Evolutionary conservation across 768 basidiomycete genomes (phyloP), one percentile per base, ranked within the genome.

Genomic region (Terana coerulea): DNA sequence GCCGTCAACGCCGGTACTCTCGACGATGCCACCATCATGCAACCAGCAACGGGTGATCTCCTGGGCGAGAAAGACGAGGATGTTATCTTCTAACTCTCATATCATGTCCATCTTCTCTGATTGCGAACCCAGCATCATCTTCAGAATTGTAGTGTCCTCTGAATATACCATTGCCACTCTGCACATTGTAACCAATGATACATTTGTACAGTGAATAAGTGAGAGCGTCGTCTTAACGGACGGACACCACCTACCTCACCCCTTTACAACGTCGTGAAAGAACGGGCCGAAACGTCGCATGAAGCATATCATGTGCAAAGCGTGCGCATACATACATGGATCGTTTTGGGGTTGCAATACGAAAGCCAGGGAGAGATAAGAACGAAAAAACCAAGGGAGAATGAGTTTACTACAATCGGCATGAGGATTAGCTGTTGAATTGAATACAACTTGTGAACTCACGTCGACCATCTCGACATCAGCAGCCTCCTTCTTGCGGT

Each of bases 11-110:
- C 40, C 1, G n/a, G 14, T 30, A 47, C 36, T 22, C 39, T 30
- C n/a, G 67, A 63, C 21, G 59, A 62, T 17, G 40, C 56, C 19
- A 26, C 41, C 11, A 19, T 14, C 10, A 9, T 22, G 21, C 48
- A 24, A 22, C 9, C 39, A 9, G 39, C n/a, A 9, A 39, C n/a
- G n/a, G 72, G 71, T 39, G 79, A 95, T 68, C 73, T 98, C 60
- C 72, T 98, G 51, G 86, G 81, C 59, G 87, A 81, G 58, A 95
- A 92, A 67, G 95, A 98, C 64, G 82, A 81, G 49, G 95, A 98
- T 71, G 82, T 98, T 43, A 97, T 98, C 67, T 98, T 98, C 75
- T 97, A 67, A 78, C 14, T 34, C 45, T 59, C 53, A 56, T 49
- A 12, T 30, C 7, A n/a, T n/a, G n/a, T 9, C 24, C 24, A 8